Evolutionary conservation across 129 eudicot genomes (phyloP).

Genomic region (Sambucus nigra): DNA sequence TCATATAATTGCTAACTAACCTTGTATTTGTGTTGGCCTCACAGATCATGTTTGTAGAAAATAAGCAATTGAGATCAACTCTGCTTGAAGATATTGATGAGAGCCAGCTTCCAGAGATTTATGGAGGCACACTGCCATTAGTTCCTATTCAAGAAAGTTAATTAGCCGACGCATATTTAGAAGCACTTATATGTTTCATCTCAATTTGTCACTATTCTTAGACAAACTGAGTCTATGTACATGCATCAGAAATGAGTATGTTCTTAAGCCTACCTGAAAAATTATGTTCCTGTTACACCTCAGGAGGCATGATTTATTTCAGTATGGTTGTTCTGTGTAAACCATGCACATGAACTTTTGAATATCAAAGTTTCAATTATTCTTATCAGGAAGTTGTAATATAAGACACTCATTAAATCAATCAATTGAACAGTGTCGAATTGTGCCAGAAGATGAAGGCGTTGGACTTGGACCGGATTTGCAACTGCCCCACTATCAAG

Average conservation of each 20-base stretch:
- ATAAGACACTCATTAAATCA: too few species aligned
- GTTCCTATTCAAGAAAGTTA: conserved; percentile 71
- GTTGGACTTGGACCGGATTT: too few species aligned
- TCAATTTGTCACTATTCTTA: neutral
- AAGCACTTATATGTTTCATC: neutral
- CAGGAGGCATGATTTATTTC: neutral
- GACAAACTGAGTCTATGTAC: neutral
- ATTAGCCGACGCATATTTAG: neutral
- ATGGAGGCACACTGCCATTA: conserved; percentile 70
- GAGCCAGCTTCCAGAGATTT: conserved; percentile 72
- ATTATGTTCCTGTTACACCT: neutral
- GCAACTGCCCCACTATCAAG: too few species aligned
- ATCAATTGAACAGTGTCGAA: too few species aligned
- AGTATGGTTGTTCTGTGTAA: neutral
- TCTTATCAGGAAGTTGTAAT: too few species aligned
- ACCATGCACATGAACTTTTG: neutral
- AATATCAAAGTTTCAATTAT: too few species aligned
- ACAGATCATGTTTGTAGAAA: conserved; percentile 79
- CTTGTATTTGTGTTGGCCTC: conserved; percentile 1
- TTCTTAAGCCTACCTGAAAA: neutral
- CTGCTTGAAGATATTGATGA: conserved; percentile 79
- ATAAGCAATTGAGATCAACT: conserved; percentile 45
- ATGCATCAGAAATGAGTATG: neutral
- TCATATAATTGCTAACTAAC: neutral
- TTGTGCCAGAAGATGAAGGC: too few species aligned